Percentiles rank a stretch among this genome's conserved stretches.
These are phyloP conservation scores for Aspergillus sclerotialis DNA, from an alignment of 2,329 filamentous ascomycete genomes.

Conservation along the genomic window DNA sequence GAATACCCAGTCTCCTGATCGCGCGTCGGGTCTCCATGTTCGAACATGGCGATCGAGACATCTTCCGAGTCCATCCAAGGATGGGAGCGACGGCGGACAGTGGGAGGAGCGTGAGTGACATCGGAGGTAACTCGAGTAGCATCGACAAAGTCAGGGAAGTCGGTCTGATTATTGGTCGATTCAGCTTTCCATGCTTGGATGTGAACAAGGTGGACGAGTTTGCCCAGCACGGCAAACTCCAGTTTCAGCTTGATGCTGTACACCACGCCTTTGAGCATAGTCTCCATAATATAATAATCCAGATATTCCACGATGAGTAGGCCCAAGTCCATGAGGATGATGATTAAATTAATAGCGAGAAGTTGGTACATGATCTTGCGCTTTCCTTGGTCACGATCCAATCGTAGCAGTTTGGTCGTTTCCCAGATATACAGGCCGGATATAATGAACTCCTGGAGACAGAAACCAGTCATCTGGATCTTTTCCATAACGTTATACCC, in stretches of 20 bases:
- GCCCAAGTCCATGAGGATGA: slow-evolving; percentile 40
- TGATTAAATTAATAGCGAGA: slow-evolving; percentile 42
- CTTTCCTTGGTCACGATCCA: slow-evolving; percentile 36
- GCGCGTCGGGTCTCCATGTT: slow-evolving; percentile 17
- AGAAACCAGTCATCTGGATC: slow-evolving; percentile 51
- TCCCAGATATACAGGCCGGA: slow-evolving; percentile 50
- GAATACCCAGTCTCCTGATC: slow-evolving; percentile 16
- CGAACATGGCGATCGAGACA: slow-evolving; percentile 33
- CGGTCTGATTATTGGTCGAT: slow-evolving; percentile 17
- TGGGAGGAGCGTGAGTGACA: slow-evolving; percentile 30
- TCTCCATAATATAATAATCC: slow-evolving; percentile 40
- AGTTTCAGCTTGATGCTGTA: slow-evolving; percentile 46
- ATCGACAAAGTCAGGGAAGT: slow-evolving; percentile 40
- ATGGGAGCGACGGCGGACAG: slow-evolving; percentile 12
- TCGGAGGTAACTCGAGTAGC: slow-evolving; percentile 36
- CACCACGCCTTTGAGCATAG: slow-evolving; percentile 40
- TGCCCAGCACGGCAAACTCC: slow-evolving; percentile 43
- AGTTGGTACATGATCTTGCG: slow-evolving; percentile 44
- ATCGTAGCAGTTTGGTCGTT: slow-evolving; percentile 44
- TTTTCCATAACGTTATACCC: slow-evolving; percentile 46
- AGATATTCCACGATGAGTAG: slow-evolving; percentile 39
- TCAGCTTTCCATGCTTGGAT: slow-evolving; percentile 32
- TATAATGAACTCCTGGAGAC: slow-evolving; percentile 49
- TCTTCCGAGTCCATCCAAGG: slow-evolving; percentile 30
- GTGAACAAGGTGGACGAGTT: slow-evolving; percentile 37